Base-by-base conservation (phyloP, 495 filamentous ascomycete genomes). In the Podospora didyma region DNA sequence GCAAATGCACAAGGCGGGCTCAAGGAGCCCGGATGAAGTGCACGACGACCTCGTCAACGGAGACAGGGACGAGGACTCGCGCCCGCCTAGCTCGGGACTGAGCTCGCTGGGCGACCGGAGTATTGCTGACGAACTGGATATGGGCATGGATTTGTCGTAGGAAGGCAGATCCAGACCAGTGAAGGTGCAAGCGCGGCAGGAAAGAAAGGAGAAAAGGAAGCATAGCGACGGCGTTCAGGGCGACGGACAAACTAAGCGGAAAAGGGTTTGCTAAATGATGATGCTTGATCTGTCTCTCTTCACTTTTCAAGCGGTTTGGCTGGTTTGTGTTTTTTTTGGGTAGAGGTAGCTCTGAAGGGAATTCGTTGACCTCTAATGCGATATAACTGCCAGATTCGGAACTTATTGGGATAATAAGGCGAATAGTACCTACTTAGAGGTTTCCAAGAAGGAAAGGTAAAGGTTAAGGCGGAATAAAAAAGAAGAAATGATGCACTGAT, bases 51-150 rank as follows among this genome's bases (percentile, higher is more conserved):
- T 31, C 9, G 47, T 24, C 19, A 47, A 61, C 9, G 53, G 55
- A n/a, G 57, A 59, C 14, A 41, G 44, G 6, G 64, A 63, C 9
- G 54, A 58, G 16, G 73, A 75, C 11, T 78, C 75, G 6, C 56
- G 79, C 39, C 73, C 77, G 2, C 65, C 69, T 2, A 81, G 78
- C 50, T 82, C 79, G 0, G 79, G 72, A 1, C 66, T 83, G 7
- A 82, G 79, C 41, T 80, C 79, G 3, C 63, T 82, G 6, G 76
- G 73, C 0, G 79, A 77, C 48, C 64, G 71, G n/a, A 63, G 60
- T 34, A 65, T 77, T 31, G 70, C 66, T 11, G 74, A 74, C 11
- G 72, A 72, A 44, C 73, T 79, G 61, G 69, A 73, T n/a, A 10
- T 69, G 44, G 26, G 58, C 49, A 2, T 62, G 45, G 41, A 9